A percentile compares a stretch with the other conserved stretches of the same genome.
These are phyloP conservation scores for Macaranga tanarius DNA, from an alignment of 441 rosid species.

Conservation along the genomic window DNA sequence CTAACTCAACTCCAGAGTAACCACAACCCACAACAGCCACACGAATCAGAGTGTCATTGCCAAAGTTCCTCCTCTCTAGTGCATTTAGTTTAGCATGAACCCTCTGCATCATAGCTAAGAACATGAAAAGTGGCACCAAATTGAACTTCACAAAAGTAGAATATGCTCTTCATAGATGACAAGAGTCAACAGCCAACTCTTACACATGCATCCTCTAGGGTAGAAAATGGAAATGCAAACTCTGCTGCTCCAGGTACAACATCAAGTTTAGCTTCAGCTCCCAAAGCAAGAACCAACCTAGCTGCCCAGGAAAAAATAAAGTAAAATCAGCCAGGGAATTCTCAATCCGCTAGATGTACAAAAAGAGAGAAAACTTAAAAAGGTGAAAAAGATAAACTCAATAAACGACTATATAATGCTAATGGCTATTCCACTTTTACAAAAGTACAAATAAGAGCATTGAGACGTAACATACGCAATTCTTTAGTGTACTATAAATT, in stretches of 20 bases:
- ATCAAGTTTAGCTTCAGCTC: constrained; percentile 87
- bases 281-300: constrained; percentile 99
- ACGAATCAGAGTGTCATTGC: constrained; percentile 46
- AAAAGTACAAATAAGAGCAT: neutral
- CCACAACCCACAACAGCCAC: constrained; percentile 95
- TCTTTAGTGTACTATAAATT: neutral
- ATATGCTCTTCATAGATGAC: neutral
- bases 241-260: constrained; percentile 83
- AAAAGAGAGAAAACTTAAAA: constrained; percentile 15
- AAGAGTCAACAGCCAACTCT: constrained; percentile 29
- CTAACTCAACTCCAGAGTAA: constrained; percentile 89
- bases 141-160: neutral
- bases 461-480: neutral
- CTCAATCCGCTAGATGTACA: constrained; percentile 12
- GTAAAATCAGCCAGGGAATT: constrained; percentile 34
- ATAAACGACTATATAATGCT: neutral
- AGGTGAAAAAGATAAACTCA: neutral
- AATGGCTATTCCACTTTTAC: neutral
- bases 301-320: constrained; percentile 63
- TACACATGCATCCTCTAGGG: constrained; percentile 85
- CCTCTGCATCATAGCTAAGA: constrained; percentile 49
- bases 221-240: constrained; percentile 84
- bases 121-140: constrained; percentile 11
- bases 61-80: constrained; percentile 72
- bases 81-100: constrained; percentile 57